Conservation (phyloP, 352 stramenopile genomes). For the Phytophthora constricta region DNA sequence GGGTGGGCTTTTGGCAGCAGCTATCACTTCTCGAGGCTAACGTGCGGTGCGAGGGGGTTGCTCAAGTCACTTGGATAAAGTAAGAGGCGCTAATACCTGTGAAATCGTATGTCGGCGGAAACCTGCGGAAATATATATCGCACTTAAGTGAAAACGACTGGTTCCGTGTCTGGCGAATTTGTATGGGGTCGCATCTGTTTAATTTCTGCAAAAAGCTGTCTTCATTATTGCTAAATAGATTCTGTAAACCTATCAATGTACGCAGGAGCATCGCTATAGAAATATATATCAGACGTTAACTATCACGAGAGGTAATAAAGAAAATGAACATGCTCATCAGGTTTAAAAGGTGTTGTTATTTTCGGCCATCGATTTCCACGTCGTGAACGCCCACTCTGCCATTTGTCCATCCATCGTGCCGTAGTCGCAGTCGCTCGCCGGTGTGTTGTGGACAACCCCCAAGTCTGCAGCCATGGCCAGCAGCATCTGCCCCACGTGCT, state of each 20-base stretch:
- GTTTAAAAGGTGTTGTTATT: no score
- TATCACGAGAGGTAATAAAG: no score
- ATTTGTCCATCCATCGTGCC: constrained; percentile 1
- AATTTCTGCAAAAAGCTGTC: no score
- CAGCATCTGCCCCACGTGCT: constrained; percentile 94
- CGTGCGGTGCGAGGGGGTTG: constrained; percentile 16
- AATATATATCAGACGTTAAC: no score
- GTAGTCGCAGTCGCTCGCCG: neutral
- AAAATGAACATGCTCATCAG: no score
- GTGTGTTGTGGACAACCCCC: neutral
- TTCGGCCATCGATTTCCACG: neutral
- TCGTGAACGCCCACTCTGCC: neutral
- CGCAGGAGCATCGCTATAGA: no score
- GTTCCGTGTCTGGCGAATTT: no score
- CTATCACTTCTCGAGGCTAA: constrained; percentile 18
- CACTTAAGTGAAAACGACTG: constrained; percentile 8
- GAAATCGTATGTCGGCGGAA: constrained; percentile 6
- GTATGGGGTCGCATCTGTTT: no score
- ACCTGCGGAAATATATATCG: no score
- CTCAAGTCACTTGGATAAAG: neutral
- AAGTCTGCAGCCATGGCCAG: constrained; percentile 41
- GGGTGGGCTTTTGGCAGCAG: neutral
- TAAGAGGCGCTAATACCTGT: neutral
- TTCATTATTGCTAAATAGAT: no score
- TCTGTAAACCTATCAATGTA: no score